phyloP scores from a whole-genome alignment of 371 early-diverging fungal genomes.

The Circinella minor region DNA sequence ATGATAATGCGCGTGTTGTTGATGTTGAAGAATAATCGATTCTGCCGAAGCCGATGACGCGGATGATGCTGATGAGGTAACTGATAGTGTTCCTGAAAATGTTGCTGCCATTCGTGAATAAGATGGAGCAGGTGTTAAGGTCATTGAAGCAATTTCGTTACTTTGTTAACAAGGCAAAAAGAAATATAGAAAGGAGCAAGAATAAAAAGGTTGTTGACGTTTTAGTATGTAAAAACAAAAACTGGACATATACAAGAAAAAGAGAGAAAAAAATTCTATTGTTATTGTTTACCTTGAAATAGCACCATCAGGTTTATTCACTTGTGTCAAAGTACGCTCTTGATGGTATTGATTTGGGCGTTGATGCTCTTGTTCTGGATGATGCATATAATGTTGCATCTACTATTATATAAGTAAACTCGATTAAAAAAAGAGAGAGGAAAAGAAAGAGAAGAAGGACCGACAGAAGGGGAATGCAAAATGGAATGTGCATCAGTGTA shows the following conservation, averaged over 20 bases:
- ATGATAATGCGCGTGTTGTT: neutral
- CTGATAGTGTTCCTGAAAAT: neutral
- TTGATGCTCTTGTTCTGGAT: neutral
- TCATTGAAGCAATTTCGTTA: neutral
- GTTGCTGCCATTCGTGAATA: neutral
- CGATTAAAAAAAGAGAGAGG: neutral
- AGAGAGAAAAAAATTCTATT: neutral
- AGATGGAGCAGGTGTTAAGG: neutral
- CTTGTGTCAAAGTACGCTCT: neutral
- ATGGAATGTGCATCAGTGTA: neutral
- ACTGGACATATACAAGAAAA: neutral
- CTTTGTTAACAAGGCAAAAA: neutral
- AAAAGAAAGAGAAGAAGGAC: neutral
- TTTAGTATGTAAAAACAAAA: neutral
- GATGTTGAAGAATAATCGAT: neutral
- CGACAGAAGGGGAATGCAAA: neutral
- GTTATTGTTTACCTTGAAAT: neutral
- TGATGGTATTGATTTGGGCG: neutral
- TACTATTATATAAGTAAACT: neutral
- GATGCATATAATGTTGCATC: slow-evolving; percentile 1
- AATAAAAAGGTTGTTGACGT: neutral
- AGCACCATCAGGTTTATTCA: slow-evolving; percentile 4
- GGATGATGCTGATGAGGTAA: neutral
- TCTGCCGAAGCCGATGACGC: neutral
- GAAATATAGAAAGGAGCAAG: neutral